Evolutionary conservation across 768 basidiomycete species (phyloP), one percentile per base, ranked within the genome.

Genomic region (Arthromyces matolae): DNA sequence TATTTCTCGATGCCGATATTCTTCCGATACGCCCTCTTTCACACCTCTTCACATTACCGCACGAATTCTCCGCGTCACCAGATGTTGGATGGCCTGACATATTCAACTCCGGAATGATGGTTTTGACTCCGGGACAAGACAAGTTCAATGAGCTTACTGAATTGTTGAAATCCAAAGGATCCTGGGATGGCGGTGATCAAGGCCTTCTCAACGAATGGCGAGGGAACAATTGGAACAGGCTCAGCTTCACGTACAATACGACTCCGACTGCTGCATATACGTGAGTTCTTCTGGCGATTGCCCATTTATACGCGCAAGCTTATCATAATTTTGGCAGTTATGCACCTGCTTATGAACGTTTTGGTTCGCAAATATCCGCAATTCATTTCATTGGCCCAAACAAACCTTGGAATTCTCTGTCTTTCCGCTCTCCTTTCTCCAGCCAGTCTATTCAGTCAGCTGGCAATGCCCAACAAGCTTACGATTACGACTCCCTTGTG

Each of bases 41-140:
- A 28, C 93, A 95, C 68, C 82, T 99, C n/a, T 97, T 99, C 67
- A 73, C 76, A 27, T 67, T 88, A 38, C 79, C 86, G 4, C 75
- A 86, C 63, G 84, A 89, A 52, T 93, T 99, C 62, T 86, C 93
- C 33, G 96, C 96, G 8, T 89, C 85, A 7, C 93, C 96, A 9
- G 96, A 99, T 66, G 90, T 93, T 25, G 96, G 96, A 56, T 99
- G 96, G 96, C 96, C 96, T 32, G 96, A 99, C 68, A 94, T 96
- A 52, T 99, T 99, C 75, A 99, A 99, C 66, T 95, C 94, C 19
- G 96, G 96, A 31, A 84, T 98, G 37, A 78, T 99, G 69, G 93
- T 98, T 42, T 67, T 93, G 29, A 76, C 80, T 44, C 93, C 93
- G 1, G 82, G 83, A 8, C 78, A 88, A 56, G 81, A 84, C 53